Evolutionary conservation across 164 flowering plant species (phyloP), one percentile per base, ranked within the genome.

Genomic region (grape (Vitis vinifera)): DNA sequence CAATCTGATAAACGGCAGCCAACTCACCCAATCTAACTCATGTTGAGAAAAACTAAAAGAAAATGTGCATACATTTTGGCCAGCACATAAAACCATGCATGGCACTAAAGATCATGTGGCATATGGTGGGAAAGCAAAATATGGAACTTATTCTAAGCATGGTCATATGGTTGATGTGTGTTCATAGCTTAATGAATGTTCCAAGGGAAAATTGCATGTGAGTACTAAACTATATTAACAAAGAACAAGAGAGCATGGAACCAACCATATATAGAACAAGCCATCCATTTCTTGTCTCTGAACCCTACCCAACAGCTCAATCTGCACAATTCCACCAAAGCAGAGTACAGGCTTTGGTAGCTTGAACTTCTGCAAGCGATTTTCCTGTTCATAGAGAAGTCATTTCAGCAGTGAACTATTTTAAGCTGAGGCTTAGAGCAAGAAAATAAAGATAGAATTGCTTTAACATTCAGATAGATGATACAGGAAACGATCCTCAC

Each of bases 281-380:
- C 74, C 85, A 80, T 94, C 97, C 80, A 84, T 79, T 66, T 86
- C 89, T 65, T 91, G 88, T 70, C 70, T 85, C 79, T 92, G 97
- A 66, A 87, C 84, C 76, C 92, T 80, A 15, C 95, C 97, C 68
- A 87, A 63, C 52, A 91, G 77, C 79, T 94, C 94, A 75, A 94
- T 71, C 79, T 80, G 88, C 81, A 94, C 64, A 69, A 77, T 68
- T 49, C 98, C 97, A 69, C 96, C 96, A 65, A 88, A 76, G 71
- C 96, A 94, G 29, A 90, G 82, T 57, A 83, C 88, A 67, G 96
- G 93, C 68, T 87, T 79, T 52, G 93, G 91, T 72, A 94, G 82
- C 85, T 84, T 80, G 80, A 91, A 92, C 11, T 72, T 81, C 79
- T 92, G 98, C 80, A 94, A 71, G 56, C 72, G 19, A 66, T 76